Evolutionary conservation across 164 flowering plant genomes (phyloP).

Genomic region (Chloranthus sessilifolius): DNA sequence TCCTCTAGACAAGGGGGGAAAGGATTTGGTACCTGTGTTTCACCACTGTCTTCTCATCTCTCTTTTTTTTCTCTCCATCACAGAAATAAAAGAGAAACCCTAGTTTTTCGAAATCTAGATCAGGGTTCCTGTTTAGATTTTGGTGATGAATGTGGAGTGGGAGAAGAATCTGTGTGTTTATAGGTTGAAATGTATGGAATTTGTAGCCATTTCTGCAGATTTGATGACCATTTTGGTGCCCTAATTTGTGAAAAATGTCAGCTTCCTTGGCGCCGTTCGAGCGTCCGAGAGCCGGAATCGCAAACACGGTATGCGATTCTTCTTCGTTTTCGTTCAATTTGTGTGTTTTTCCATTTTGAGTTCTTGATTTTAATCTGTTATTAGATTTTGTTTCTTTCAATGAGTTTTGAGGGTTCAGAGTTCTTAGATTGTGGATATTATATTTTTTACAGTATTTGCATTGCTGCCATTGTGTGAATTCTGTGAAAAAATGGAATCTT

Average conservation of each 20-base stretch:
- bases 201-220: no score
- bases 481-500: neutral
- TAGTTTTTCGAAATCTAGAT: neutral
- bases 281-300: constrained; percentile 58
- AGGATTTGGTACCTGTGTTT: neutral
- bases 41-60: neutral
- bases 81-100: no score
- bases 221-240: constrained; percentile 7
- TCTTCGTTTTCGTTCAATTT: neutral
- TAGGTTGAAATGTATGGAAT: constrained; percentile 19
- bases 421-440: neutral
- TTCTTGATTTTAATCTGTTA: neutral
- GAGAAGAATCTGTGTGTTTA: constrained; percentile 1
- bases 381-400: neutral
- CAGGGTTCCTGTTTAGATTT: neutral
- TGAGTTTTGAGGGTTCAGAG: neutral
- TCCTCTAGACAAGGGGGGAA: neutral
- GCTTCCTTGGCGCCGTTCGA: constrained; percentile 76
- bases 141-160: constrained; percentile 5
- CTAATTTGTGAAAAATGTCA: constrained; percentile 45
- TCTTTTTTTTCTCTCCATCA: neutral
- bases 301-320: constrained; percentile 54
- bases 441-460: neutral
- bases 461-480: neutral
- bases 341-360: neutral